Percentiles rank a stretch among this genome's conserved stretches.
Evolutionary conservation across 441 rosid genomes (phyloP).

Genomic region (Isatis lusitanica): DNA sequence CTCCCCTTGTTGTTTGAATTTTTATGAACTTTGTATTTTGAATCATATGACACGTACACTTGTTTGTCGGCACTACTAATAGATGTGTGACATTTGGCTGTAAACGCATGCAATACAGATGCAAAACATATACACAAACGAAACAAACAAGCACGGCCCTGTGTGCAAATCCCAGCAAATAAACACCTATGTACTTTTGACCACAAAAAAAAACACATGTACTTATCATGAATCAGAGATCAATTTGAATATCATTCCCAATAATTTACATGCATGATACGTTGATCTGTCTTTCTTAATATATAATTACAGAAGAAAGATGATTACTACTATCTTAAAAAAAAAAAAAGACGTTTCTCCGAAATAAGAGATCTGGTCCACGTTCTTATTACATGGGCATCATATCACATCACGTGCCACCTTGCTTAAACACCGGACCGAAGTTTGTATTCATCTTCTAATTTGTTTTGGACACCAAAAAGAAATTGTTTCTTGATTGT

Average conservation of each 20-base stretch:
- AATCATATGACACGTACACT: background rate
- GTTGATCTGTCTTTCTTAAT: constrained; percentile 30
- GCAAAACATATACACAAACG: too few relatives aligned
- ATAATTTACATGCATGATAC: constrained; percentile 5
- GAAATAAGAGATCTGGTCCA: constrained; percentile 35
- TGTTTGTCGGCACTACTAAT: background rate
- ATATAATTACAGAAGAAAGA: constrained; percentile 11
- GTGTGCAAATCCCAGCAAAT: background rate
- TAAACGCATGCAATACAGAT: too few relatives aligned
- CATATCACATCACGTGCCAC: constrained; percentile 30
- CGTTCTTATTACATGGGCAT: constrained; percentile 19
- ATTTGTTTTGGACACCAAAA: background rate
- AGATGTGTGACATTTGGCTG: background rate
- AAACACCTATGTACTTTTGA: background rate
- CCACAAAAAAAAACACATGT: too few relatives aligned
- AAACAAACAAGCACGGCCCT: too few relatives aligned
- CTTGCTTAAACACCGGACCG: constrained; percentile 25
- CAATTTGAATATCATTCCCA: background rate
- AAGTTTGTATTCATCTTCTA: background rate
- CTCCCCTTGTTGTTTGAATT: background rate
- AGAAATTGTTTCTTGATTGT: background rate
- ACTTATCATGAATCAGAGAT: background rate
- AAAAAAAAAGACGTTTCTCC: constrained; percentile 20
- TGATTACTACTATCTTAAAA: background rate
- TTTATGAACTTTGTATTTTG: background rate